Percentiles rank a stretch among this genome's conserved stretches.
Conservation (phyloP, 495 filamentous ascomycete species). For the Articulospora tetracladia region DNA sequence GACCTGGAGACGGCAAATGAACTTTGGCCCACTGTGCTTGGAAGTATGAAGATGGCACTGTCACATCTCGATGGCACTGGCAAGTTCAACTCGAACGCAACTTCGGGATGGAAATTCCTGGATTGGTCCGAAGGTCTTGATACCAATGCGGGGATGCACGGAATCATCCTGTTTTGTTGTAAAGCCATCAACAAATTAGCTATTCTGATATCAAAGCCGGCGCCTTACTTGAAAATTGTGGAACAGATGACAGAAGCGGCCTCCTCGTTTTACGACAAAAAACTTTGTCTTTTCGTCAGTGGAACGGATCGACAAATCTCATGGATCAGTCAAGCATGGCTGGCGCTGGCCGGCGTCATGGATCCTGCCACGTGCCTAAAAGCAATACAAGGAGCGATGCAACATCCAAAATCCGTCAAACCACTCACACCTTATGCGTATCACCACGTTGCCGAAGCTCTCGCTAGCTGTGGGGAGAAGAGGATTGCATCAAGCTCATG, state of each 20-base stretch:
- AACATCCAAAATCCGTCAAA: constrained; percentile 20
- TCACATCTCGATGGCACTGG: constrained; percentile 16
- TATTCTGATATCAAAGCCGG: constrained; percentile 15
- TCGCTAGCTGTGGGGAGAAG: constrained; percentile 11
- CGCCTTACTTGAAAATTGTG: constrained; percentile 14
- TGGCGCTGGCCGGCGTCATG: constrained; percentile 22
- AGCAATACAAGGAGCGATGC: constrained; percentile 19
- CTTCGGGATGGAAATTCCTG: constrained; percentile 26
- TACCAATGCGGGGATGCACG: constrained; percentile 24
- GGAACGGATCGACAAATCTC: constrained; percentile 22
- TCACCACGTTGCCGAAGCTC: constrained; percentile 16
- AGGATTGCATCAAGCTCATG: constrained; percentile 13
- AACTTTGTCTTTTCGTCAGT: constrained; percentile 18
- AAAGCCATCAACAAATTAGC: constrained; percentile 24
- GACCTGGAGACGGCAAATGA: constrained; percentile 23
- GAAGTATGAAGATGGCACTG: constrained; percentile 16
- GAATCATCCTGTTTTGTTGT: constrained; percentile 23
- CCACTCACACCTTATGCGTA: constrained; percentile 22
- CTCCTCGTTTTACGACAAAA: constrained; percentile 9
- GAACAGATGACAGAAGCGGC: constrained; percentile 8
- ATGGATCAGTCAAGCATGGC: constrained; percentile 25
- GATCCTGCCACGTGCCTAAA: constrained; percentile 6
- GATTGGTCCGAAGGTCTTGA: constrained; percentile 26
- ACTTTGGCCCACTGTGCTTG: constrained; percentile 24
- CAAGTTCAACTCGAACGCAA: constrained; percentile 10